Conservation (phyloP, 257 asterid species). For the Pogostemon cablin region DNA sequence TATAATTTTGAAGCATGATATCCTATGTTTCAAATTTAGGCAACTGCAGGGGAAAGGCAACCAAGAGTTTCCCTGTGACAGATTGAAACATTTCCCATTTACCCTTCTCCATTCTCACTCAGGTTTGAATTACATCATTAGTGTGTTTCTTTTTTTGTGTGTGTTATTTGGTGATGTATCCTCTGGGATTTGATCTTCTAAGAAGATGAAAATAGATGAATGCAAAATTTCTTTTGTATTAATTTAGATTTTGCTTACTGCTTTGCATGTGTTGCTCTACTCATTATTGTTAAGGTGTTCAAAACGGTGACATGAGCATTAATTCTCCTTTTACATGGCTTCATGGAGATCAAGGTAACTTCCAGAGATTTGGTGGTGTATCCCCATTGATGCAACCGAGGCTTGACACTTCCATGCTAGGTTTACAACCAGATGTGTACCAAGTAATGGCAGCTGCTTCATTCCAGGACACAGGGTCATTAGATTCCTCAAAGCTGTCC, state of each 20-base stretch:
- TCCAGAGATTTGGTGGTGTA: conserved; percentile 67
- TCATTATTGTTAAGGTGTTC: conserved; percentile 48
- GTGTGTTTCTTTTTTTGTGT: not conserved
- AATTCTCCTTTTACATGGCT: conserved; percentile 72
- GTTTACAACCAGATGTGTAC: conserved; percentile 77
- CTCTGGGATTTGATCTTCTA: not conserved
- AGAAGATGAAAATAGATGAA: not conserved
- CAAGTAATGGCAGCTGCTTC: conserved; percentile 72
- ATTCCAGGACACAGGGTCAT: conserved; percentile 51
- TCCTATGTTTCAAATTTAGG: conserved; percentile 51
- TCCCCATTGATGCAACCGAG: conserved; percentile 80
- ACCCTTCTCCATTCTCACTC: conserved; percentile 85
- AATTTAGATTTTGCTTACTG: conserved; percentile 36
- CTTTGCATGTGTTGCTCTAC: not conserved
- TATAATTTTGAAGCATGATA: conserved; percentile 1
- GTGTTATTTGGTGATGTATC: not conserved
- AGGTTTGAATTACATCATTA: conserved; percentile 47
- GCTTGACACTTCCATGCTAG: conserved; percentile 64
- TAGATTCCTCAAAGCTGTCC: conserved; percentile 61
- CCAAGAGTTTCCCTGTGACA: conserved; percentile 96
- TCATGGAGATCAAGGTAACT: conserved; percentile 74
- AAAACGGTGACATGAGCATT: conserved; percentile 58
- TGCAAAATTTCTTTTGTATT: not conserved
- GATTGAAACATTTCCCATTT: conserved; percentile 92
- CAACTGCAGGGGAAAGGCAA: conserved; percentile 96